Conservation (phyloP, 129 eudicot genomes). For the Oenanthe sinensis region DNA sequence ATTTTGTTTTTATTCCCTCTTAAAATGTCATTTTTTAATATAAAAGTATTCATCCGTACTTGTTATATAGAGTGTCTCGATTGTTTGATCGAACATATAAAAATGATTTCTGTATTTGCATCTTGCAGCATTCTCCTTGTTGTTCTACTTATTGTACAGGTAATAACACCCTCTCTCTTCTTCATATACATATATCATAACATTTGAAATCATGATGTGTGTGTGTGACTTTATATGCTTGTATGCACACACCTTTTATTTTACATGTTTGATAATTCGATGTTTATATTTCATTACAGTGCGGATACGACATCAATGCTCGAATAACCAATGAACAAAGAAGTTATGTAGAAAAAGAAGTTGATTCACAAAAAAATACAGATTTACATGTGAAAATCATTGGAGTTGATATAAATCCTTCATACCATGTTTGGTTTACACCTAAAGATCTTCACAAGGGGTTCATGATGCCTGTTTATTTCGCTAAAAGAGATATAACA, state of each 20-base stretch:
- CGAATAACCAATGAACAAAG: background rate
- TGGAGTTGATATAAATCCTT: background rate
- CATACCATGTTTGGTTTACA: background rate
- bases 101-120: background rate
- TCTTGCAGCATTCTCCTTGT: background rate
- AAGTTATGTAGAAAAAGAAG: background rate
- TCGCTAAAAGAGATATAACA: background rate
- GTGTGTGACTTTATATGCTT: too few relatives aligned
- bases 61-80: background rate
- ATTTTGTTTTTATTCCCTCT: background rate
- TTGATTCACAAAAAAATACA: too few relatives aligned
- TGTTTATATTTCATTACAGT: background rate
- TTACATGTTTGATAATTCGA: background rate
- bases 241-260: too few relatives aligned
- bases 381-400: too few relatives aligned
- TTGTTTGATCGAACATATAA: background rate
- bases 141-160: background rate
- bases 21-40: background rate
- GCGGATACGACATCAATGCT: background rate
- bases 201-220: too few relatives aligned
- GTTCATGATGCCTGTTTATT: background rate
- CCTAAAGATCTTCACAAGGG: conserved; percentile 1
- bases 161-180: too few relatives aligned
- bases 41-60: background rate
- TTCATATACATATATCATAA: too few relatives aligned